phyloP scores from a whole-genome alignment of 148 eudicot genomes.

The Nepenthes gracilis region DNA sequence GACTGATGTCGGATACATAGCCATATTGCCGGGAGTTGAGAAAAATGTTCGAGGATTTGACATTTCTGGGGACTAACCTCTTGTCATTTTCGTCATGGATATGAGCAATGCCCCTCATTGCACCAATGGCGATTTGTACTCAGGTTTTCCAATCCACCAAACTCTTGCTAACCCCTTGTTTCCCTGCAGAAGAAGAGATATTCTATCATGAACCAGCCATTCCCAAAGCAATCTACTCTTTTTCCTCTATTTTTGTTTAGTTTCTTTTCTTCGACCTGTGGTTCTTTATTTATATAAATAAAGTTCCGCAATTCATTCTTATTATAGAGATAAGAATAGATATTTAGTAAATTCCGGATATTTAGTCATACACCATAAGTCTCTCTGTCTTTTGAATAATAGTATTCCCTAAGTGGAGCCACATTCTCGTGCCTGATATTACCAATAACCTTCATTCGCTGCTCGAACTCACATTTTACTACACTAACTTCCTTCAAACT shows the following conservation, averaged over 20 bases:
- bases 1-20: slow-evolving; percentile 25
- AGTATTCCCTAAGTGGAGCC: slow-evolving; percentile 59
- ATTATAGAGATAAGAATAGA: too few species aligned
- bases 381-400: slow-evolving; percentile 84
- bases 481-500: slow-evolving; percentile 50
- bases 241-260: too few species aligned
- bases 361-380: slow-evolving; percentile 68
- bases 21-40: slow-evolving; percentile 24
- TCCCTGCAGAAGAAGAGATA: slow-evolving; percentile 12
- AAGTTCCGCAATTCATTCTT: too few species aligned
- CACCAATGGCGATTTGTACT: slow-evolving; percentile 26
- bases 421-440: slow-evolving; percentile 69
- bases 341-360: too few species aligned
- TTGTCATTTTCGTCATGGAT: slow-evolving; percentile 19
- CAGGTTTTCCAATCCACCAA: slow-evolving; percentile 30
- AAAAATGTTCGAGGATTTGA: slow-evolving; percentile 38
- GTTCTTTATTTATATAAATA: too few species aligned
- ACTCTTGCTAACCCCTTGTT: slow-evolving; percentile 16
- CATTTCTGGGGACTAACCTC: slow-evolving; percentile 34
- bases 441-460: slow-evolving; percentile 64
- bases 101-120: slow-evolving; percentile 27
- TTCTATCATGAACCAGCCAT: too few species aligned
- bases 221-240: too few species aligned
- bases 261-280: too few species aligned
- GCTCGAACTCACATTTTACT: slow-evolving; percentile 69